Conservation (phyloP, 306 rosid species). For the Glycyrrhiza uralensis region DNA sequence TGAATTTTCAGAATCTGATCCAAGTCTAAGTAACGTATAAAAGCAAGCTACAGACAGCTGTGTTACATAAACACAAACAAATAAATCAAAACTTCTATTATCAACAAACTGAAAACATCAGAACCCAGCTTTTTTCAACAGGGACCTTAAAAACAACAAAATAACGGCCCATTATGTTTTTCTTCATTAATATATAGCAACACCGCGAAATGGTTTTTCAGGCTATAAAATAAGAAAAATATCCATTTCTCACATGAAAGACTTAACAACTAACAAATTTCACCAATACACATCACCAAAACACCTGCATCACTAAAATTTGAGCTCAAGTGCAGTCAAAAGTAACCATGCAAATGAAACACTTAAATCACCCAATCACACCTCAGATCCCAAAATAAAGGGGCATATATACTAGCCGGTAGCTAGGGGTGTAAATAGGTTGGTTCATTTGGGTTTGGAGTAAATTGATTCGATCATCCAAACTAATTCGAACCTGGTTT, state of each 20-base stretch:
- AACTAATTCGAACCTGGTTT: no score
- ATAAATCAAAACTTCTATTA: neutral
- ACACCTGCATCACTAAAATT: conserved; percentile 16
- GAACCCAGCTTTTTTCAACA: neutral
- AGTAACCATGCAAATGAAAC: neutral
- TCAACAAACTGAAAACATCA: conserved; percentile 9
- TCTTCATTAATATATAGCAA: neutral
- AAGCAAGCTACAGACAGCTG: neutral
- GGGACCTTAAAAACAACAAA: conserved; percentile 1
- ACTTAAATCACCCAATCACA: conserved; percentile 1
- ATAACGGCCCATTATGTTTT: neutral
- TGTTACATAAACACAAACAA: neutral
- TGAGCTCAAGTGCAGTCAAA: conserved; percentile 7
- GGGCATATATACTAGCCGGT: neutral
- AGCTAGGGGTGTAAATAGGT: no score
- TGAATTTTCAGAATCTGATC: conserved; percentile 17
- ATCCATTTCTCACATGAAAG: conserved; percentile 8
- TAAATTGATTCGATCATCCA: no score
- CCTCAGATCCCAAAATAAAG: conserved; percentile 28
- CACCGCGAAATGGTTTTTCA: neutral
- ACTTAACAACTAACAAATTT: neutral
- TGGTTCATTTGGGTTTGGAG: no score
- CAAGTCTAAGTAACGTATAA: conserved; percentile 1
- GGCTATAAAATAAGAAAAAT: neutral
- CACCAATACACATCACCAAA: neutral